These are phyloP conservation scores for Mucor indicus DNA, from an alignment of 371 early-diverging fungal species.

Conservation along the genomic window DNA sequence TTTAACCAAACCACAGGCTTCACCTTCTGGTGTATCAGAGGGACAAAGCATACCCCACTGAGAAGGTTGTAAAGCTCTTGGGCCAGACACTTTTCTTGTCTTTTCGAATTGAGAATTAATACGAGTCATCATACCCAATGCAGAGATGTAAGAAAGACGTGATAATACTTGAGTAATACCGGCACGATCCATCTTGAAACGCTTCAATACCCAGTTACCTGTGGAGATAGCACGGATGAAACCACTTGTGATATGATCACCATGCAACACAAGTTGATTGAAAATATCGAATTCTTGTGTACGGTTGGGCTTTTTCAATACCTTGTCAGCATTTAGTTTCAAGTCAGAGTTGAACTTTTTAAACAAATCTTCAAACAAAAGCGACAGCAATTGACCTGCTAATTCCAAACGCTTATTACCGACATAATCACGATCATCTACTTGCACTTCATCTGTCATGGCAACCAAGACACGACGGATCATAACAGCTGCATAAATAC, in stretches of 20 bases:
- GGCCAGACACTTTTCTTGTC: slow-evolving; percentile 99
- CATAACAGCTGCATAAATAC: slow-evolving; percentile 97
- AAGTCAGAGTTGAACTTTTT: slow-evolving; percentile 94
- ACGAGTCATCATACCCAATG: slow-evolving; percentile 99
- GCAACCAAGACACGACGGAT: slow-evolving; percentile 94
- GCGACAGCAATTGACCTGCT: slow-evolving; percentile 96
- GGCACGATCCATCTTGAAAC: slow-evolving; percentile 99
- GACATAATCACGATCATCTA: slow-evolving; percentile 99
- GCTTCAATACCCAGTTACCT: slow-evolving; percentile 99
- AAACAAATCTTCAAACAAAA: slow-evolving; percentile 99
- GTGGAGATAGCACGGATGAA: slow-evolving; percentile 97
- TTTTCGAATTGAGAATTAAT: slow-evolving; percentile 99
- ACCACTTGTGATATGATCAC: slow-evolving; percentile 92
- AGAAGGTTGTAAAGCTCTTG: slow-evolving; percentile 97
- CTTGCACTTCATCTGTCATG: slow-evolving; percentile 72
- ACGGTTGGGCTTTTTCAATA: slow-evolving; percentile 90
- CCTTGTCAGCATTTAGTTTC: slow-evolving; percentile 90
- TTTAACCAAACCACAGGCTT: slow-evolving; percentile 99
- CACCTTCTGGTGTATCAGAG: slow-evolving; percentile 99
- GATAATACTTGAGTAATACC: slow-evolving; percentile 99
- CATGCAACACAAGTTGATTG: slow-evolving; percentile 82
- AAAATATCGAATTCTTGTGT: slow-evolving; percentile 95
- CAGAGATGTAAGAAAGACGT: slow-evolving; percentile 95
- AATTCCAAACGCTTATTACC: slow-evolving; percentile 99
- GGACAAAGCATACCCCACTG: slow-evolving; percentile 99